Conservation (phyloP, 2,329 filamentous ascomycete genomes). For the Colletotrichum karsti region DNA sequence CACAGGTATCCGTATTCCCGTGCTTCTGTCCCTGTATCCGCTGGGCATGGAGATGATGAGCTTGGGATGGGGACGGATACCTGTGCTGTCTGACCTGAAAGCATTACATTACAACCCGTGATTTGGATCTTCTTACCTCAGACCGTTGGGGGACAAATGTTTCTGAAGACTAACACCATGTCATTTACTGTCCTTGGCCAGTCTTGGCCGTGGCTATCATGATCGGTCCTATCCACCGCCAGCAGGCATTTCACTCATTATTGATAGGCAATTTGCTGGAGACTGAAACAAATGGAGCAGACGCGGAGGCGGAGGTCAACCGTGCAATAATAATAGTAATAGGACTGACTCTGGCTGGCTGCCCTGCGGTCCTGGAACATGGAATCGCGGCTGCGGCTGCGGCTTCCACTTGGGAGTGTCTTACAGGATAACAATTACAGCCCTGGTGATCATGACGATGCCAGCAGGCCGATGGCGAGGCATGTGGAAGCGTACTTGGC, state of each 20-base stretch:
- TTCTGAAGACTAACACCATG: background rate
- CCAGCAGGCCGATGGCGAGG: background rate
- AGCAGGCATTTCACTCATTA: background rate
- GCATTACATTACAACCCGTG: background rate
- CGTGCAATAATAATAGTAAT: too few species aligned
- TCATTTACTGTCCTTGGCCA: slow-evolving; percentile 5
- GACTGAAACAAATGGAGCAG: background rate
- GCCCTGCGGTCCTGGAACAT: background rate
- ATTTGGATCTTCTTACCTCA: slow-evolving; percentile 21
- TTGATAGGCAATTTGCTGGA: background rate
- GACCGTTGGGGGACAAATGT: background rate
- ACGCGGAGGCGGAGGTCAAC: background rate
- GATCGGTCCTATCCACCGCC: background rate
- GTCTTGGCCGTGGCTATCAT: slow-evolving; percentile 1
- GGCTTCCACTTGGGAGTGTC: background rate
- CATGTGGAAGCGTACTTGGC: background rate
- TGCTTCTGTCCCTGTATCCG: slow-evolving; percentile 4
- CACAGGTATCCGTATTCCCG: slow-evolving; percentile 20
- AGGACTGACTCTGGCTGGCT: background rate
- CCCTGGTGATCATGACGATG: background rate
- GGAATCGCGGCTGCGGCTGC: slow-evolving; percentile 9
- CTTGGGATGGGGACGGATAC: background rate
- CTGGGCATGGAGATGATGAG: background rate
- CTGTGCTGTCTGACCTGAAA: background rate
- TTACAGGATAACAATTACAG: background rate